A percentile compares a stretch with the other conserved stretches of the same genome.
These are phyloP conservation scores for Fusarium cyanostomum DNA, from an alignment of 2,329 filamentous ascomycete species.

Conservation along the genomic window DNA sequence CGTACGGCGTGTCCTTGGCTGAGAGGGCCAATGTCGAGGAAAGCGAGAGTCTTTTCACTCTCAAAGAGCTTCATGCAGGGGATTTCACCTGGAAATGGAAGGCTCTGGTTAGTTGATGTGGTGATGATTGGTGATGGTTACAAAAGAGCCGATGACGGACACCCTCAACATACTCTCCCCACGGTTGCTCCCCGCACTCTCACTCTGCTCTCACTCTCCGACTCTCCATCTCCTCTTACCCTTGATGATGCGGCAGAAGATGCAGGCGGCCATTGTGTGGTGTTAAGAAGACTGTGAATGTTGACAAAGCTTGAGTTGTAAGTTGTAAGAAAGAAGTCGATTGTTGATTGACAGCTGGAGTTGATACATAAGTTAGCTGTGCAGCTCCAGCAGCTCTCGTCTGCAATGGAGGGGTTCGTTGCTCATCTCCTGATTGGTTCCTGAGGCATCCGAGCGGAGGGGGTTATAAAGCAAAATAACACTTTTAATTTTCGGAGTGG, in stretches of 20 bases:
- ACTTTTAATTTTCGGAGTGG: slow-evolving; percentile 61
- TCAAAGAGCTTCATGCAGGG: slow-evolving; percentile 97
- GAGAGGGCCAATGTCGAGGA: slow-evolving; percentile 94
- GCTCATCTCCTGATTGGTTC: neutral
- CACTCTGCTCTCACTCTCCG: neutral
- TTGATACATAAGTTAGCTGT: neutral
- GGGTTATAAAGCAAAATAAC: slow-evolving; percentile 38
- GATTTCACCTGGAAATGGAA: slow-evolving; percentile 77
- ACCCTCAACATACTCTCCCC: slow-evolving; percentile 32
- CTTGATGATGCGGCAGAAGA: slow-evolving; percentile 99
- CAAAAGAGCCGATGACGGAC: slow-evolving; percentile 10
- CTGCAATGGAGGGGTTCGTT: slow-evolving; percentile 6
- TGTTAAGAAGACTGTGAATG: neutral
- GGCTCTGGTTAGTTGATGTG: slow-evolving; percentile 22
- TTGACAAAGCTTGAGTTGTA: neutral
- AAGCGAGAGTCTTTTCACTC: slow-evolving; percentile 91
- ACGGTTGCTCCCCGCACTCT: slow-evolving; percentile 1
- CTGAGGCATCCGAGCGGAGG: rapidly evolving
- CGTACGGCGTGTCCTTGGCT: slow-evolving; percentile 88
- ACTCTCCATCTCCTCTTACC: slow-evolving; percentile 57
- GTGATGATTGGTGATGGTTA: neutral
- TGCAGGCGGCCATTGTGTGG: slow-evolving; percentile 64
- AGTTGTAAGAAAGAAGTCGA: neutral
- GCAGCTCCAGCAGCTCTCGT: neutral
- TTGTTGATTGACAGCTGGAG: neutral